These are phyloP conservation scores for Ambrosia artemisiifolia DNA, from an alignment of 129 eudicot genomes.

Conservation along the genomic window DNA sequence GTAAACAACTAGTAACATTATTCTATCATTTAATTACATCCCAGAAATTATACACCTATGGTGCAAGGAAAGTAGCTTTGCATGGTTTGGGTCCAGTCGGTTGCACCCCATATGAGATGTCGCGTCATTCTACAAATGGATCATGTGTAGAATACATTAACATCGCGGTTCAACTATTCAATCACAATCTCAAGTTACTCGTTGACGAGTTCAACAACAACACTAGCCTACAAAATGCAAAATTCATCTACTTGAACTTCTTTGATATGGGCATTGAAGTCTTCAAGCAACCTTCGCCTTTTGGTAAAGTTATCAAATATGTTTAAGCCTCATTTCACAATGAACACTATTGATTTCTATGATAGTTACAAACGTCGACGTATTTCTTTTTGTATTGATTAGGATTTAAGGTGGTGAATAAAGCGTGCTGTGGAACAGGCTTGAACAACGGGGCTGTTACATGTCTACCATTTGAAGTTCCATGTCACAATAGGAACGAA, in stretches of 20 bases:
- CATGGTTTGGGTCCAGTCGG: constrained; percentile 48
- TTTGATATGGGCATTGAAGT: constrained; percentile 34
- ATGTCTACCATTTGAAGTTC: constrained; percentile 40
- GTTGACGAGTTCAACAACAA: constrained; percentile 36
- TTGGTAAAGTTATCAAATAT: constrained; percentile 17
- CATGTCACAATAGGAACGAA: constrained; percentile 29
- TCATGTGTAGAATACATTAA: constrained; percentile 44
- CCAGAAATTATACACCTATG: constrained; percentile 34
- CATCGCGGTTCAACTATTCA: constrained; percentile 35
- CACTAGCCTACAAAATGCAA: constrained; percentile 27
- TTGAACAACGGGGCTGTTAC: constrained; percentile 30
- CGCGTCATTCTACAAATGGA: constrained; percentile 23
- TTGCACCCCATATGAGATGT: constrained; percentile 41
- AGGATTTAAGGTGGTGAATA: constrained; percentile 34
- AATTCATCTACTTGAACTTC: constrained; percentile 43
- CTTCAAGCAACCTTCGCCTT: constrained; percentile 24
- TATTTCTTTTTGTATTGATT: not conserved
- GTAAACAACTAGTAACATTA: no score
- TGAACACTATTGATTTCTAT: not conserved
- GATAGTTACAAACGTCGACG: not conserved
- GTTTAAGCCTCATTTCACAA: not conserved
- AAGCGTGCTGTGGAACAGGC: constrained; percentile 41
- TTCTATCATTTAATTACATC: not conserved
- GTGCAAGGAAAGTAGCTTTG: constrained; percentile 57
- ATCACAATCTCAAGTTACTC: constrained; percentile 27